Evolutionary conservation across 2,329 filamentous ascomycete genomes (phyloP).

Genomic region (Xylariales sp.): DNA sequence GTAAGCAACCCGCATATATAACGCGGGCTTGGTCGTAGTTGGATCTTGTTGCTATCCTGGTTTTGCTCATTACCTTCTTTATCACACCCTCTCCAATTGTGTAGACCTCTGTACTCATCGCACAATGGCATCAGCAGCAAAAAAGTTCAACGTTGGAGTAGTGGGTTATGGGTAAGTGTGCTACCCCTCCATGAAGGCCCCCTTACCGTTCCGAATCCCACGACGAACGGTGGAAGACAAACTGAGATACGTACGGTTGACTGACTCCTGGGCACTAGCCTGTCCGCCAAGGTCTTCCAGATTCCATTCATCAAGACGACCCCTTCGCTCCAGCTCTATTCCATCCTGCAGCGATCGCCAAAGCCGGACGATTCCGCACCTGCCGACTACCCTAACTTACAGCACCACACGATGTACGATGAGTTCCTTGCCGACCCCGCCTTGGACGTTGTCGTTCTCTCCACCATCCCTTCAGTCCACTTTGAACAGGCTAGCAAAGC

Average conservation of each 20-base stretch:
- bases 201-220: background rate
- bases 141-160: conserved; percentile 45
- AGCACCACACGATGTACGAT: conserved; percentile 59
- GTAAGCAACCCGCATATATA: no score
- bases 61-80: no score
- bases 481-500: conserved; percentile 60
- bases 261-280: conserved; percentile 30
- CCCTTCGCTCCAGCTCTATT: conserved; percentile 62
- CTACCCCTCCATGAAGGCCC: no score
- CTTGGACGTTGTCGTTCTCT: conserved; percentile 67
- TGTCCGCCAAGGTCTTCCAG: conserved; percentile 75
- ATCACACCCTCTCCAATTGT: no score
- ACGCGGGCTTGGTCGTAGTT: no score
- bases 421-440: conserved; percentile 60
- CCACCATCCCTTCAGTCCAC: conserved; percentile 69
- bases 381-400: conserved; percentile 60
- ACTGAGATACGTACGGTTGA: no score
- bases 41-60: no score
- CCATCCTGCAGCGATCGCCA: conserved; percentile 71
- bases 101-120: no score
- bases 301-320: conserved; percentile 71
- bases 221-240: no score
- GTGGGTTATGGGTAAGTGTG: conserved; percentile 47
- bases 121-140: conserved; percentile 15
- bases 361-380: conserved; percentile 61